Base-by-base conservation (phyloP, 371 early-diverging fungal genomes). In the Ordospora pajunii region DNA sequence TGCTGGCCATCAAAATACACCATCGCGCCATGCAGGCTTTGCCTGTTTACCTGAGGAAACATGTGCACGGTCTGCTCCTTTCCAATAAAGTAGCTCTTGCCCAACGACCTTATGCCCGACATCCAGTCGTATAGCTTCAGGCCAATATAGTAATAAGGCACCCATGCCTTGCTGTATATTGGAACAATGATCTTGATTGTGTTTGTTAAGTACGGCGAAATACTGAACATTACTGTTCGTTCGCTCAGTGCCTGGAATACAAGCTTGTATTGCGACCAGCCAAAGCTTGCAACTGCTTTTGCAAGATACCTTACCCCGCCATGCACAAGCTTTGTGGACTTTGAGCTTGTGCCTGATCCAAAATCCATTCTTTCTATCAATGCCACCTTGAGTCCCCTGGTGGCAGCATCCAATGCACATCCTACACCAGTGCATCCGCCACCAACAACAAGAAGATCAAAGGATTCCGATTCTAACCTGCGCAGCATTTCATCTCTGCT, bases 241-340 rank as follows among this genome's bases (percentile, higher is more conserved):
- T 97, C 99, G 69, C 91, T 90, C 75, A 98, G 87, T 2, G 97
- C 97, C 79, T 97, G 95, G 40, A 87, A 85, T 22, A 98, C 99
- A 45, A 98, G 87, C 82, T 91, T 91, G 88, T 92, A 94, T 83
- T 98, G 97, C 84, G 90, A 93, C 83, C 90, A 90, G 79, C 94
- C 95, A 19, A 94, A 84, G 58, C 93, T 91, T 87, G 89, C 88
- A 63, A 97, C 88, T 3, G 97, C 99, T 86, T 96, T 95, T 85
- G 96, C 95, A 74, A 98, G 87, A 84, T 98, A 98, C 66, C 99
- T 88, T 43, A 98, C 95, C 79, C 99, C 99, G 70, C 99, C 99
- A 81, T 98, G 99, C 19, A 98, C 91, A 11, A 98, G 88, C 81
- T 98, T 98, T 5, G 99, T 97, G 17, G 91, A 91, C 76, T 94